Percentiles rank a stretch among this genome's conserved stretches.
Conservation (phyloP, 2,329 filamentous ascomycete species). For the Aspergillus ustus region DNA sequence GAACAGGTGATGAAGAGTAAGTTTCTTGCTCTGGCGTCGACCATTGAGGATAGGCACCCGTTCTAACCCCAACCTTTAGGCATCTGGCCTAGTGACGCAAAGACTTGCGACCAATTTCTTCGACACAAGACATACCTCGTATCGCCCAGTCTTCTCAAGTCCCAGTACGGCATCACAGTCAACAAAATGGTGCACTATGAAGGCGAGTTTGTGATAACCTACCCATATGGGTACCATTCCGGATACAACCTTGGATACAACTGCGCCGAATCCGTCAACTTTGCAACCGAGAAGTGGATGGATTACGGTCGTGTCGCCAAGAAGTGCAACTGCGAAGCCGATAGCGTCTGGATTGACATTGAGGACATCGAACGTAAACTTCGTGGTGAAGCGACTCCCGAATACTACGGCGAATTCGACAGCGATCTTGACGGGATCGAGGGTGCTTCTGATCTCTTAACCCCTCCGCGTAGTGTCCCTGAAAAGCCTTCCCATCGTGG, state of each 20-base stretch:
- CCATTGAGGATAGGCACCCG: not conserved
- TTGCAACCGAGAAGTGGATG: slow-evolving; percentile 92
- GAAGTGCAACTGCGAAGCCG: slow-evolving; percentile 94
- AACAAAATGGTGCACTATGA: slow-evolving; percentile 96
- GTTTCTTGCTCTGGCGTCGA: slow-evolving; percentile 16
- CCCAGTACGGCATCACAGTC: slow-evolving; percentile 91
- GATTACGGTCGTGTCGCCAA: slow-evolving; percentile 95
- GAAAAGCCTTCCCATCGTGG: slow-evolving; percentile 66
- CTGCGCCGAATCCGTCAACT: slow-evolving; percentile 98
- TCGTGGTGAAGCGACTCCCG: slow-evolving; percentile 73
- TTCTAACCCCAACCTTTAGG: slow-evolving; percentile 33
- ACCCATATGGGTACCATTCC: slow-evolving; percentile 97
- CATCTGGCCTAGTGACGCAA: slow-evolving; percentile 92
- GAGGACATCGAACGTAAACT: slow-evolving; percentile 94
- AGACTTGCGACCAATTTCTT: slow-evolving; percentile 93
- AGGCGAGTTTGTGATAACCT: slow-evolving; percentile 97
- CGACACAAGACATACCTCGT: slow-evolving; percentile 98
- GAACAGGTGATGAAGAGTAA: slow-evolving; percentile 87
- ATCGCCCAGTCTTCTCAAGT: slow-evolving; percentile 83
- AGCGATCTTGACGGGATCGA: slow-evolving; percentile 69
- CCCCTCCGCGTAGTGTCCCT: slow-evolving; percentile 75
- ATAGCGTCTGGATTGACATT: slow-evolving; percentile 98
- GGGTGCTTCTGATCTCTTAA: slow-evolving; percentile 71
- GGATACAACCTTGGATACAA: slow-evolving; percentile 98
- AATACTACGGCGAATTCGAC: slow-evolving; percentile 56